Evolutionary conservation across 2,329 filamentous ascomycete genomes (phyloP).

Genomic region (Stagonosporopsis chrysanthemi): DNA sequence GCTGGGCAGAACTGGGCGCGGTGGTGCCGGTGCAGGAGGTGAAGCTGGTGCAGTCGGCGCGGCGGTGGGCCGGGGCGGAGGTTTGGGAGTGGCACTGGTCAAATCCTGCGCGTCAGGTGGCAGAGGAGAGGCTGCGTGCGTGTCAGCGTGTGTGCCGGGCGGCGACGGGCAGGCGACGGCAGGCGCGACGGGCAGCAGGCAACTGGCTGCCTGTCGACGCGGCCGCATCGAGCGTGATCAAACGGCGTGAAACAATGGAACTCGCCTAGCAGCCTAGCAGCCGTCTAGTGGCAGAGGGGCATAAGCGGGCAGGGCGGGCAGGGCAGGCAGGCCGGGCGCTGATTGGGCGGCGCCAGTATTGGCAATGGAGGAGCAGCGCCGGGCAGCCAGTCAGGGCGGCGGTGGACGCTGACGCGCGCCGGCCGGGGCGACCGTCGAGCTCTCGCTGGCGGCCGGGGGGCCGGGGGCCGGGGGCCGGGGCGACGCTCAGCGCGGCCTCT

Average conservation of each 20-base stretch:
- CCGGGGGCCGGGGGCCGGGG: too few species aligned
- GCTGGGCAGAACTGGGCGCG: not conserved
- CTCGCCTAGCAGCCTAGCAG: slow-evolving; percentile 30
- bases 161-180: slow-evolving; percentile 18
- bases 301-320: slow-evolving; percentile 17
- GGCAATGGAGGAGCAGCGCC: slow-evolving; percentile 37
- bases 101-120: slow-evolving; percentile 14
- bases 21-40: not conserved
- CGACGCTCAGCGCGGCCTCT: too few species aligned
- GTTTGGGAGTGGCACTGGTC: slow-evolving; percentile 11
- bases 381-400: slow-evolving; percentile 14
- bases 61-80: slow-evolving; percentile 6
- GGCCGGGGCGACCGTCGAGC: too few species aligned
- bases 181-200: slow-evolving; percentile 13
- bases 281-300: slow-evolving; percentile 29
- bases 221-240: slow-evolving; percentile 38
- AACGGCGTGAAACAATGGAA: slow-evolving; percentile 44
- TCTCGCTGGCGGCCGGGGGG: too few species aligned
- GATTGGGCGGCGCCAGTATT: slow-evolving; percentile 41
- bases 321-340: too few species aligned
- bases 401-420: too few species aligned
- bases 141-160: not conserved
- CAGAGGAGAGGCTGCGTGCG: not conserved
- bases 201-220: slow-evolving; percentile 19
- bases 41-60: slow-evolving; percentile 5